Evolutionary conservation across 371 early-diverging fungal species (phyloP), one percentile per base, ranked within the genome.

Genomic region (Haplosporangium sp.): DNA sequence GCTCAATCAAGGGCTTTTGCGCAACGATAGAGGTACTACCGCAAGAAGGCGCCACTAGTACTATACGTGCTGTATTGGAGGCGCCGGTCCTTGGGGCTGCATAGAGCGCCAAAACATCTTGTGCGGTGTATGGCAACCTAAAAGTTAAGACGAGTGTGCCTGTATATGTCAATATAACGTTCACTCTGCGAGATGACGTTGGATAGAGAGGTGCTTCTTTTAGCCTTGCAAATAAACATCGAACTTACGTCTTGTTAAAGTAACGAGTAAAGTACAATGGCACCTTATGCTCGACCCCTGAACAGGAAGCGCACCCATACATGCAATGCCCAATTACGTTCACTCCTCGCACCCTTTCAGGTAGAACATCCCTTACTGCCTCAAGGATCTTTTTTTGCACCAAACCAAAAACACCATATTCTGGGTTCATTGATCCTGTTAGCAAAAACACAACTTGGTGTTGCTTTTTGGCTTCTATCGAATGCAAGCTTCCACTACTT

Each of bases 221-320:
- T 15, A 6, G 8, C 19, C 17, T 15, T 27, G 27, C 27, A 50
- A 50, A 50, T 50, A 11, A 34, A 52, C 11, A 3, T 59, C 9
- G 13, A 34, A 56, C 63, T 63, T 73, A 82, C 77, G 72, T 66
- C 48, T 76, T 72, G 71, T 75, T 75, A 19, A 79, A 74, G 53
- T 79, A 79, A 8, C 83, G 81, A 1, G 83, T 83, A 59, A 75
- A 83, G 62, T 83, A 79, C 56, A 79, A 44, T 17, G 83, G 83
- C 27, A 79, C 81, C 40, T 79, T 79, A 56, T 83, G 83, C 48
- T 83, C 83, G 19, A 65, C 71, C 19, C 81, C 83, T 13, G 66
- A 66, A 57, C 81, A 79, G 3, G 76, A 76, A 8, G 69, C 65
- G 48, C 83, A 83, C 37, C 83, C 81, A 48, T 79, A 83, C 69